phyloP scores from a whole-genome alignment of 2,329 filamentous ascomycete species.

The Fusarium anguioides region DNA sequence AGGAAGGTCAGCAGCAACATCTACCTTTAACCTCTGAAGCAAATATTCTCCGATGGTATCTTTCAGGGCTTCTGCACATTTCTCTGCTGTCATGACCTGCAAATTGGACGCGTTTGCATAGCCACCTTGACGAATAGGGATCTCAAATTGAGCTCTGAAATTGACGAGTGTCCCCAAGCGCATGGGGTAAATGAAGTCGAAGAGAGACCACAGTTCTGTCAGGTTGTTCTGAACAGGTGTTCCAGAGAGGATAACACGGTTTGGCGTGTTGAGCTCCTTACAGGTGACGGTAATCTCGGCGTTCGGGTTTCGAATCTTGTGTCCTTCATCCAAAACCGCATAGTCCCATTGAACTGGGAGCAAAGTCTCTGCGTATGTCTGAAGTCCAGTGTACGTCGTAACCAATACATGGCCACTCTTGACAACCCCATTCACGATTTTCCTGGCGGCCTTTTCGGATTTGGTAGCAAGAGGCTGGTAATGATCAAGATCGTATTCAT shows the following conservation, averaged over 20 bases:
- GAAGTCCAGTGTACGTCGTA: constrained; percentile 95
- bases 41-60: constrained; percentile 94
- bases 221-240: constrained; percentile 99
- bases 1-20: constrained; percentile 92
- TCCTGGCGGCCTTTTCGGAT: constrained; percentile 72
- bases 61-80: constrained; percentile 92
- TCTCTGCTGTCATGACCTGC: constrained; percentile 92
- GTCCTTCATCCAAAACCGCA: constrained; percentile 94
- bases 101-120: constrained; percentile 96
- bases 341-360: constrained; percentile 91
- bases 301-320: constrained; percentile 98
- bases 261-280: constrained; percentile 90
- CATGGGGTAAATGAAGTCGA: constrained; percentile 98
- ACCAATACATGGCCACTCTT: constrained; percentile 91
- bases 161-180: constrained; percentile 89
- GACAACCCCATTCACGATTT: constrained; percentile 84
- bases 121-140: constrained; percentile 91
- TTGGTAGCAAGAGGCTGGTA: constrained; percentile 50
- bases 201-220: constrained; percentile 94
- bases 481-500: constrained; percentile 62
- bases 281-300: constrained; percentile 94
- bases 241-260: constrained; percentile 92
- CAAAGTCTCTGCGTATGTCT: constrained; percentile 86
- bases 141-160: constrained; percentile 91
- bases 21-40: constrained; percentile 89